phyloP scores from a whole-genome alignment of 805 yeast genomes.

The Yarrowia keelungensis region DNA sequence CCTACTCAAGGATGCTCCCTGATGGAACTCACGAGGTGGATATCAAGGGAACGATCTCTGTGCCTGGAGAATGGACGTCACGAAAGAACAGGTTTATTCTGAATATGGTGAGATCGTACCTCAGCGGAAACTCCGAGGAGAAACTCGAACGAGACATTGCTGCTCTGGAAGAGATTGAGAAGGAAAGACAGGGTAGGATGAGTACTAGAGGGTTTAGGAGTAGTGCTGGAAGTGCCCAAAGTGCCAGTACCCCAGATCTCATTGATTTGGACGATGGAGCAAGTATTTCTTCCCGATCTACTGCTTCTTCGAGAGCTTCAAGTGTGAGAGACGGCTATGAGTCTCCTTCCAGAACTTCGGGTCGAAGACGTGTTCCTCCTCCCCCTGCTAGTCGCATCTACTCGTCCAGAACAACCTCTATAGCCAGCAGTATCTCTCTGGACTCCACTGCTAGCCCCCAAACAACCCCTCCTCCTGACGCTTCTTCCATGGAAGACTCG shows the following conservation, averaged over 20 bases:
- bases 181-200: conserved; percentile 1
- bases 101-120: conserved; percentile 66
- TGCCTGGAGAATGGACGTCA: conserved; percentile 68
- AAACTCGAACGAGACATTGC: conserved; percentile 18
- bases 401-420: not conserved
- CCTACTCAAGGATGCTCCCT: conserved; percentile 55
- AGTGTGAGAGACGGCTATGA: not conserved
- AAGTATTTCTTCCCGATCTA: not conserved
- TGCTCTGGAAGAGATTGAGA: conserved; percentile 10
- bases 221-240: not conserved
- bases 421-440: not conserved
- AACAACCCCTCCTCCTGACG: not conserved
- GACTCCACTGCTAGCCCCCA: not conserved
- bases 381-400: conserved; percentile 21
- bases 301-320: not conserved
- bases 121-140: conserved; percentile 14
- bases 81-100: conserved; percentile 74
- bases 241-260: conserved; percentile 1
- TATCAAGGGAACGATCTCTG: conserved; percentile 72
- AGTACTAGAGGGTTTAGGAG: conserved; percentile 6
- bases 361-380: not conserved
- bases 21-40: conserved; percentile 58
- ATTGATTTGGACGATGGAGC: conserved; percentile 17
- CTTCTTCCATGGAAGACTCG: conserved; percentile 51
- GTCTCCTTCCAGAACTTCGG: not conserved